Evolutionary conservation across 768 basidiomycete species (phyloP), one percentile per base, ranked within the genome.

Genomic region (Dioszegia aurantiaca): DNA sequence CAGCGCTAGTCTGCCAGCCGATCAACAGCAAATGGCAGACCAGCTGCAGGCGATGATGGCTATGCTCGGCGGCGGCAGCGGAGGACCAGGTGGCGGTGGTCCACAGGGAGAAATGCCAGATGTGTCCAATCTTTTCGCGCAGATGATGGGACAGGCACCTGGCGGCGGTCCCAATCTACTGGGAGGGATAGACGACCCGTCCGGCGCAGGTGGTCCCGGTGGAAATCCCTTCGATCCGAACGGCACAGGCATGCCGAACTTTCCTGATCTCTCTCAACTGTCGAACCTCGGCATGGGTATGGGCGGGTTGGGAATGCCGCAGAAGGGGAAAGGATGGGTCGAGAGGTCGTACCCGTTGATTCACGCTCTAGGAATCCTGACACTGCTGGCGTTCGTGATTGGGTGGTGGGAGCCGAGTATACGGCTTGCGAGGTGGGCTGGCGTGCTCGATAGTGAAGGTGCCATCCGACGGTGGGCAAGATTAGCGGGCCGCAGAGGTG

Each of bases 321-420:
- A 27, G 27, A 27, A 33, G 58, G 55, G 55, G 24, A 46, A 69
- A 59, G 49, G 69, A 6, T 59, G 62, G 40, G 43, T 61, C 17
- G 65, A 72, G 23, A 55, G 59, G 17, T 42, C 67, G 12, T 74
- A 71, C 43, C 75, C 76, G 1, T 23, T 77, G 21, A 59, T 74
- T 11, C 77, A 78, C 52, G 46, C 69, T 27, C 23, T 74, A 27
- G 47, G 66, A 14, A 65, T 76, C 5, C 19, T 72, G 26, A 43
- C 58, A 0, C 55, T 78, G 14, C 62, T 63, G 24, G 36, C 58
- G 30, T 74, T 76, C 42, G 62, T 61, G 11, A 58, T 74, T 3
- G 41, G 62, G 24, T 72, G 68, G 67, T 78, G 77, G 77, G 77
- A 78, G 60, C 77, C 76, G 5, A 63, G 46, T 19, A 46, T 68